Conservation (phyloP, 176 grass and related monocot species). For the Saccharum spontaneum region DNA sequence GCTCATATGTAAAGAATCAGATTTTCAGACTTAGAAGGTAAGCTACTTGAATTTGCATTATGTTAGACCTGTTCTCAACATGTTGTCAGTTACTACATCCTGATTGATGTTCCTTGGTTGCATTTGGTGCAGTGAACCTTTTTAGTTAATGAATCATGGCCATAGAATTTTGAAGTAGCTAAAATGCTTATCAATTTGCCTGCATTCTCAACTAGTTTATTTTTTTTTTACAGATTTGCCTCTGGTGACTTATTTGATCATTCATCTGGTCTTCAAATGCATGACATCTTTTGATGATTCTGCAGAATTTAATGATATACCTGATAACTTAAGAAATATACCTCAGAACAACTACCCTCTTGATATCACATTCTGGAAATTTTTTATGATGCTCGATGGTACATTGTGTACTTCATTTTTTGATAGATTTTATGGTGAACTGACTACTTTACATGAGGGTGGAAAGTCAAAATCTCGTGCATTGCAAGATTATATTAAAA, state of each 20-base stretch:
- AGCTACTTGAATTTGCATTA: neutral
- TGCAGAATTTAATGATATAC: constrained; percentile 64
- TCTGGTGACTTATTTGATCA: constrained; percentile 39
- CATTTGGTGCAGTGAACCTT: too few relatives aligned
- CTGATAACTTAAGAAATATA: constrained; percentile 56
- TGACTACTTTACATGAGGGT: neutral
- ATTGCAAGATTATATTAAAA: constrained; percentile 52
- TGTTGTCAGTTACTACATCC: too few relatives aligned
- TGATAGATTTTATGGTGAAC: constrained; percentile 48
- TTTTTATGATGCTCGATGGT: constrained; percentile 94
- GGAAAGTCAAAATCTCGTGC: constrained; percentile 36
- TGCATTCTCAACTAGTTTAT: too few relatives aligned
- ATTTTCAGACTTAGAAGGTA: constrained; percentile 63
- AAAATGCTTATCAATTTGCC: too few relatives aligned
- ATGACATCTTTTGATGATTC: constrained; percentile 49
- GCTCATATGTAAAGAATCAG: constrained; percentile 69
- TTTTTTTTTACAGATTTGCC: constrained; percentile 37
- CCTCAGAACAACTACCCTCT: constrained; percentile 43
- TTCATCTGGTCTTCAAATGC: constrained; percentile 42
- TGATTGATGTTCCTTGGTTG: too few relatives aligned
- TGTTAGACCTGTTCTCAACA: too few relatives aligned
- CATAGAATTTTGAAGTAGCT: too few relatives aligned
- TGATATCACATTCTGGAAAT: constrained; percentile 70
- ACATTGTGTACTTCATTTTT: constrained; percentile 68
- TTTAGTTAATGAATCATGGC: too few relatives aligned